These are phyloP conservation scores for Metarhizium robertsii DNA, from an alignment of 2,329 filamentous ascomycete genomes.

Conservation along the genomic window DNA sequence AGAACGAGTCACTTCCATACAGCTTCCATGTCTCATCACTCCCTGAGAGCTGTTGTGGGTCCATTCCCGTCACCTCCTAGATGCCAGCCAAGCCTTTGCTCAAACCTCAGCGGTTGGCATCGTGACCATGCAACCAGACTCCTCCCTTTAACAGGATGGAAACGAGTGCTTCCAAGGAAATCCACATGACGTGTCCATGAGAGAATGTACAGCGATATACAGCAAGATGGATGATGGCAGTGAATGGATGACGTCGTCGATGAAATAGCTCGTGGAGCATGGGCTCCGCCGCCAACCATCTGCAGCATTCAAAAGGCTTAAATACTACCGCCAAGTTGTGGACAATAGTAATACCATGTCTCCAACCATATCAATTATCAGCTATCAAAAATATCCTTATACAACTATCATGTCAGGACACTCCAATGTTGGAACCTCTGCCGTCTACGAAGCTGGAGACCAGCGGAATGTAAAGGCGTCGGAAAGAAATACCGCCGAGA, in stretches of 20 bases:
- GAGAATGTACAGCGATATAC: background rate
- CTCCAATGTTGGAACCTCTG: constrained; percentile 57
- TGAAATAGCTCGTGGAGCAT: constrained; percentile 19
- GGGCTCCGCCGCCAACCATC: constrained; percentile 1
- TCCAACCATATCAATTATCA: background rate
- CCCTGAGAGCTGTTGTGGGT: no score
- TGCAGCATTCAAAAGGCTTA: constrained; percentile 4
- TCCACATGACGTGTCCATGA: background rate
- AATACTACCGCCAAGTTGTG: background rate
- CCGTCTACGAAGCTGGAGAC: constrained; percentile 68
- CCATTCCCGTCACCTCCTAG: no score
- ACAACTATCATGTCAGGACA: constrained; percentile 24
- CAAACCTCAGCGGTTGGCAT: no score
- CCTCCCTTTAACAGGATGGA: no score
- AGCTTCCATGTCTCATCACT: no score
- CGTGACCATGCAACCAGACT: no score
- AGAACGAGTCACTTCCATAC: no score
- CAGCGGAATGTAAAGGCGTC: constrained; percentile 56
- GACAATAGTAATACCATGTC: no score
- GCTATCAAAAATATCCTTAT: background rate
- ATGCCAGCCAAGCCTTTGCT: no score
- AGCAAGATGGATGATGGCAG: background rate
- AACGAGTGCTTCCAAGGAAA: background rate
- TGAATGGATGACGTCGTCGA: constrained; percentile 18
- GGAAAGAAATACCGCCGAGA: constrained; percentile 38